phyloP scores from a whole-genome alignment of 2,329 filamentous ascomycete genomes.

The Coniochaeta sp. region DNA sequence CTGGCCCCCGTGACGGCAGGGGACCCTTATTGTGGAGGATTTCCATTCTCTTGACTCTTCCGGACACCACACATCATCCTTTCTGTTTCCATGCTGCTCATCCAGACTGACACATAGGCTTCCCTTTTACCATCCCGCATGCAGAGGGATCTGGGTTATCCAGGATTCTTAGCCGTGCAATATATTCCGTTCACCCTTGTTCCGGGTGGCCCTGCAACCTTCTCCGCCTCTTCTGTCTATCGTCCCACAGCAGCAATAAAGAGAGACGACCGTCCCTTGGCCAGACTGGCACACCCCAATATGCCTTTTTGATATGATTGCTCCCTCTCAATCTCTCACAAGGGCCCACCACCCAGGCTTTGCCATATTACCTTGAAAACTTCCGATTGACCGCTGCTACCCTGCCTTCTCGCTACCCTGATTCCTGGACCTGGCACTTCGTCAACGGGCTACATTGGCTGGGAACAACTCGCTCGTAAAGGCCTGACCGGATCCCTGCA shows the following conservation, averaged over 20 bases:
- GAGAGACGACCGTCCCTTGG: conserved; percentile 2
- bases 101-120: background rate
- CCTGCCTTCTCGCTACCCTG: conserved; percentile 8
- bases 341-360: conserved; percentile 20
- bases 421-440: conserved; percentile 7
- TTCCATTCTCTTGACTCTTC: background rate
- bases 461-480: background rate
- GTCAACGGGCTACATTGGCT: background rate
- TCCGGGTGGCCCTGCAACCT: conserved; percentile 7
- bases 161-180: conserved; percentile 2
- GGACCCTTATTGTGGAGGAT: background rate
- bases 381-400: conserved; percentile 16
- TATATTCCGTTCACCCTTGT: background rate
- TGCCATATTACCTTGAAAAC: conserved; percentile 20
- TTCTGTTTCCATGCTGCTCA: conserved; percentile 1
- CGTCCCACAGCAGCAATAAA: conserved; percentile 3
- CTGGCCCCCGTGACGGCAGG: background rate
- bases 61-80: background rate
- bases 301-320: conserved; percentile 15
- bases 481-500: background rate
- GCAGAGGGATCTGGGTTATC: background rate
- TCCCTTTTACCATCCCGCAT: background rate
- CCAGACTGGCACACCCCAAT: conserved; percentile 5
- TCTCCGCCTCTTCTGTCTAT: background rate
- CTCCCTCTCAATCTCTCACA: conserved; percentile 15